phyloP scores from a whole-genome alignment of 345 rosid species.

The Eucalyptus curtisii region DNA sequence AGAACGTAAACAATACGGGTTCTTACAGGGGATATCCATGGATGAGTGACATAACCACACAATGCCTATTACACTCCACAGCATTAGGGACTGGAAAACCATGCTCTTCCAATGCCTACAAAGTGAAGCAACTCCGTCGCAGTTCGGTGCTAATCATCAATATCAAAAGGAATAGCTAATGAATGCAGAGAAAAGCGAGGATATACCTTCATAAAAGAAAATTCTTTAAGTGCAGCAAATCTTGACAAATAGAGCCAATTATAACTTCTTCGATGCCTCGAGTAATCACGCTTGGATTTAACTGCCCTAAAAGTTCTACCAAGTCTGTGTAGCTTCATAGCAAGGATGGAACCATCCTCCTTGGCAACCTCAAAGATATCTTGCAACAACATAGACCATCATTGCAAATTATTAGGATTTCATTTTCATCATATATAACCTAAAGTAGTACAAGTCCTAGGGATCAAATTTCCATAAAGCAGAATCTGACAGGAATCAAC shows the following conservation, averaged over 20 bases:
- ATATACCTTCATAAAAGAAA: conserved; percentile 77
- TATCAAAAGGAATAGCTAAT: not conserved
- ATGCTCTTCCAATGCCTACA: conserved; percentile 83
- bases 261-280: conserved; percentile 72
- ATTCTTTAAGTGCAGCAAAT: conserved; percentile 89
- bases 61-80: conserved; percentile 83
- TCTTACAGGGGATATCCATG: conserved; percentile 83
- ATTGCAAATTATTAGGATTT: not conserved
- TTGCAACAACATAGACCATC: not conserved
- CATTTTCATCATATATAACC: too few species aligned
- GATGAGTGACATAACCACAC: conserved; percentile 90
- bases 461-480: too few species aligned
- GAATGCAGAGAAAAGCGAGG: not conserved
- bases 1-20: not conserved
- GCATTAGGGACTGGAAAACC: conserved; percentile 87
- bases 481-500: too few species aligned
- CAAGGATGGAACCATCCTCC: conserved; percentile 79
- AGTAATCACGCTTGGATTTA: conserved; percentile 90
- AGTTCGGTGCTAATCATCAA: not conserved
- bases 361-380: conserved; percentile 85
- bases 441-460: too few species aligned
- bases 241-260: conserved; percentile 88
- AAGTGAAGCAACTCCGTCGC: not conserved
- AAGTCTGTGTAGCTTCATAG: conserved; percentile 63
- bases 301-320: conserved; percentile 94